These are phyloP conservation scores for Neurospora intermedia DNA, from an alignment of 495 filamentous ascomycete species.

Conservation along the genomic window DNA sequence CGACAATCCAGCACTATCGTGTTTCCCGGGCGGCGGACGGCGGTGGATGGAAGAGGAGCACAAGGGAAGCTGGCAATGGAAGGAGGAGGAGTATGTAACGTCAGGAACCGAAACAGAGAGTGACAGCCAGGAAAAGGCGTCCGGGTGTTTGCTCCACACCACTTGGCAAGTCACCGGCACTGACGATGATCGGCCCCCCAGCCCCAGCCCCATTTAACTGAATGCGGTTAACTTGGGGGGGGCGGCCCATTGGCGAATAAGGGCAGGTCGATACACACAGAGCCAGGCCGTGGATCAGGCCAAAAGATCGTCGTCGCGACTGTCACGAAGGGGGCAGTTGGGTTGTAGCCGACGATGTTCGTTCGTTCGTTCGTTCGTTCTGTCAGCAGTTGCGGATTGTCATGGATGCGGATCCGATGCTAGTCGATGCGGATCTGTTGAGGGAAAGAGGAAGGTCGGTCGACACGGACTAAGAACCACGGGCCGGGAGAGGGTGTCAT, in stretches of 20 bases:
- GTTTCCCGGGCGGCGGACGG: not conserved
- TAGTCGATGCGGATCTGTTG: not conserved
- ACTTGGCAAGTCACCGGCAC: not conserved
- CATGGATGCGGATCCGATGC: not conserved
- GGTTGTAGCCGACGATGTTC: not conserved
- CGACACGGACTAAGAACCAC: not conserved
- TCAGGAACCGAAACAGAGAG: not conserved
- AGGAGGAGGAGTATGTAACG: not conserved
- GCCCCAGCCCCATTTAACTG: not conserved
- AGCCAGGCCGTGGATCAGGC: not conserved
- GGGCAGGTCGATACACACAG: not conserved
- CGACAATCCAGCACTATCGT: not conserved
- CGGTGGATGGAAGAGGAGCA: too few relatives aligned
- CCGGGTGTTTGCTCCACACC: not conserved
- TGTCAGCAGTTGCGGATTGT: not conserved
- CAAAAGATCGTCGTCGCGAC: not conserved
- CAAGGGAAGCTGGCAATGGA: not conserved
- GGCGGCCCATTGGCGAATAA: not conserved
- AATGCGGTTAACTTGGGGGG: not conserved
- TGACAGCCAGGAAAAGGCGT: not conserved
- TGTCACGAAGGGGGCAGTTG: not conserved
- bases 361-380: not conserved
- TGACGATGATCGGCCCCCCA: not conserved
- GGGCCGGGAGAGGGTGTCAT: not conserved
- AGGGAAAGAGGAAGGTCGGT: not conserved